A percentile compares a stretch with the other conserved stretches of the same genome.
These are phyloP conservation scores for Alternaria solani DNA, from an alignment of 2,329 filamentous ascomycete species.

Conservation along the genomic window DNA sequence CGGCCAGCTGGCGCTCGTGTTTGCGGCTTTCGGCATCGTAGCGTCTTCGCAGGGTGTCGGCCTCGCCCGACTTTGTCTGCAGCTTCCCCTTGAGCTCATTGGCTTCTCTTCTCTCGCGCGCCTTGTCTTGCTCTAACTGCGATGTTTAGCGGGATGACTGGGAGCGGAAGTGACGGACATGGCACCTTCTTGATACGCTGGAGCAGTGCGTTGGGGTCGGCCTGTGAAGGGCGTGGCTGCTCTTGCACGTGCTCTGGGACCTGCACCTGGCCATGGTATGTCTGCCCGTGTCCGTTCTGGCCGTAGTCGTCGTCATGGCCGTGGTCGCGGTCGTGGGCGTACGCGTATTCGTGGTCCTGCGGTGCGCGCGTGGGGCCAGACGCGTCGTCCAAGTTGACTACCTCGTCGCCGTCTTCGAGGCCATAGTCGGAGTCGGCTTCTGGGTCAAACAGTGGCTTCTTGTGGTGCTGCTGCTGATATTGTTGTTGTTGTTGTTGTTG, in stretches of 20 bases:
- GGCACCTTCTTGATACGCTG: conserved; percentile 54
- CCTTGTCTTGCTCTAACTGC: conserved; percentile 56
- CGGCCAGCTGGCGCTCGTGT: conserved; percentile 68
- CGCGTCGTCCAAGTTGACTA: conserved; percentile 56
- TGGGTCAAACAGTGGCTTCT: not conserved
- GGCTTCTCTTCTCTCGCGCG: conserved; percentile 32
- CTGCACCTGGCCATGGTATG: conserved; percentile 23
- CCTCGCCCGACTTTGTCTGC: conserved; percentile 71
- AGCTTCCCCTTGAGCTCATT: conserved; percentile 47
- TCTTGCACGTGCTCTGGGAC: conserved; percentile 32
- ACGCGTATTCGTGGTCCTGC: not conserved
- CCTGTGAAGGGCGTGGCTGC: conserved; percentile 36
- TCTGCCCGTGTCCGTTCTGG: not conserved
- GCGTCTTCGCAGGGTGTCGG: conserved; percentile 76
- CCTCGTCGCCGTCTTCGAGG: conserved; percentile 53
- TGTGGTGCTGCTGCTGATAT: not conserved
- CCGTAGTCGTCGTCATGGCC: not conserved
- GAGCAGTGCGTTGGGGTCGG: conserved; percentile 46
- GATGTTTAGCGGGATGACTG: conserved; percentile 26
- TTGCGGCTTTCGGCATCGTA: conserved; percentile 68
- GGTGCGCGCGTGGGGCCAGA: conserved; percentile 5
- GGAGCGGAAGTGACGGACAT: not conserved
- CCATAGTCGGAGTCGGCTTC: conserved; percentile 51
- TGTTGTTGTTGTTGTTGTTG: conserved; percentile 24
- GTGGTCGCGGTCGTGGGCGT: conserved; percentile 3